A percentile compares a stretch with the other conserved stretches of the same genome.
These are phyloP conservation scores for Medicago lupulina DNA, from an alignment of 306 rosid genomes.

Conservation along the genomic window DNA sequence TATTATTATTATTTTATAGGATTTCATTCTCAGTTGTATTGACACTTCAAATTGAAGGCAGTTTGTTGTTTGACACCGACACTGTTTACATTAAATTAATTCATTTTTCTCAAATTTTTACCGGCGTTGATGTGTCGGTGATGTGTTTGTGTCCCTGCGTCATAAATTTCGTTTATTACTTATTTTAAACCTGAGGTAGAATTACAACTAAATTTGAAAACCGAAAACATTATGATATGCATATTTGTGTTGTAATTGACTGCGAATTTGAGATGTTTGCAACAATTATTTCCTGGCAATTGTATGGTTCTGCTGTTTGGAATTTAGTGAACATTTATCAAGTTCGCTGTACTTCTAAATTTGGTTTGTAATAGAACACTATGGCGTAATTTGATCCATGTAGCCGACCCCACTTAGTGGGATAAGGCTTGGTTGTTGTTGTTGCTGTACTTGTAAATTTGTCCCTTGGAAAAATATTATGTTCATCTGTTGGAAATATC, in stretches of 20 bases:
- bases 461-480: constrained; percentile 14
- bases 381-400: no score
- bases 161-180: background rate
- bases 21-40: background rate
- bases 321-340: background rate
- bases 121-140: background rate
- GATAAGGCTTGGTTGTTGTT: no score
- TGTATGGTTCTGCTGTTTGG: constrained; percentile 17
- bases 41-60: background rate
- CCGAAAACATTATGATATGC: background rate
- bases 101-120: background rate
- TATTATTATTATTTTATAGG: no score
- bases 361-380: no score
- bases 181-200: background rate
- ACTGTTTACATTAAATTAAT: background rate
- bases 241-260: constrained; percentile 23
- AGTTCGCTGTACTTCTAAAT: constrained; percentile 2
- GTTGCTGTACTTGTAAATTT: constrained; percentile 3
- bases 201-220: background rate
- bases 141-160: background rate
- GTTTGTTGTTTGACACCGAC: background rate
- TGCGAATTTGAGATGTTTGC: background rate
- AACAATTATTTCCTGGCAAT: background rate
- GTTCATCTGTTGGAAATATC: constrained; percentile 21
- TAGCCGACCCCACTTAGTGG: no score